Percentiles rank a stretch among this genome's conserved stretches.
Evolutionary conservation across 2,329 filamentous ascomycete genomes (phyloP).

Genomic region (Aspergillus sclerotialis): DNA sequence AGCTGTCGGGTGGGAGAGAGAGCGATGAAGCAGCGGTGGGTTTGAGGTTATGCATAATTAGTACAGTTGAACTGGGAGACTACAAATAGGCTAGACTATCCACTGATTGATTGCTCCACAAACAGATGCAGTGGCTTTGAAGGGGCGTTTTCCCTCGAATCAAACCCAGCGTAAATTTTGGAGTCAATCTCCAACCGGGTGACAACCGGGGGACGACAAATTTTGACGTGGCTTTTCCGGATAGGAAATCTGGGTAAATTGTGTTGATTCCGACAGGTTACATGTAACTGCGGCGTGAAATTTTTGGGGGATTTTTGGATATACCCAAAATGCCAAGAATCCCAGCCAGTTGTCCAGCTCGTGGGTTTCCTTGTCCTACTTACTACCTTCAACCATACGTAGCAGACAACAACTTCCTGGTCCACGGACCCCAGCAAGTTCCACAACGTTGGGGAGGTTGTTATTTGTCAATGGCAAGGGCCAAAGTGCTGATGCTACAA

Average conservation of each 20-base stretch:
- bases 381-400: too few relatives aligned
- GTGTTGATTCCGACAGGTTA: too few relatives aligned
- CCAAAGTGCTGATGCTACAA: background rate
- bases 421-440: too few relatives aligned
- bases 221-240: background rate
- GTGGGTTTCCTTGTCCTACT: too few relatives aligned
- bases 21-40: constrained; percentile 29
- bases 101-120: background rate
- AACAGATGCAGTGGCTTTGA: background rate
- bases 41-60: constrained; percentile 28
- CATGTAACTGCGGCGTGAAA: too few relatives aligned
- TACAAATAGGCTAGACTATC: background rate
- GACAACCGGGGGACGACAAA: background rate
- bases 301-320: too few relatives aligned
- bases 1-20: constrained; percentile 31
- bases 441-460: too few relatives aligned
- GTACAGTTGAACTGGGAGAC: background rate
- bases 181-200: background rate
- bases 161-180: background rate
- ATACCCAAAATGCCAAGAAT: background rate
- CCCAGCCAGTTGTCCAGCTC: background rate
- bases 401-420: too few relatives aligned
- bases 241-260: background rate
- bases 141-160: background rate
- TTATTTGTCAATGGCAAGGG: too few relatives aligned